These are phyloP conservation scores for Talaromyces rugulosus DNA, from an alignment of 2,329 filamentous ascomycete species.

Conservation along the genomic window DNA sequence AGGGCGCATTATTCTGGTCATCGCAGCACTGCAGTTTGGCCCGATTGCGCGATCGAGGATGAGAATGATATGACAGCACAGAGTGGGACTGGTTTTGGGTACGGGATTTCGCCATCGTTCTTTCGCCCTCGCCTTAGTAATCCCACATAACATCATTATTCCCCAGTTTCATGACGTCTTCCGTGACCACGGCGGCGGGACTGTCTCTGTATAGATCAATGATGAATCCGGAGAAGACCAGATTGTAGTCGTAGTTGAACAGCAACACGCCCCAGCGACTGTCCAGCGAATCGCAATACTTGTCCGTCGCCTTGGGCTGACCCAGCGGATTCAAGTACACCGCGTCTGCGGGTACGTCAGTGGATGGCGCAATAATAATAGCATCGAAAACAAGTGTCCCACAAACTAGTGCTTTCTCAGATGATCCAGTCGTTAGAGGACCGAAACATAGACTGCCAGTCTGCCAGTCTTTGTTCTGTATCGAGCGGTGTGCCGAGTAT, in stretches of 20 bases:
- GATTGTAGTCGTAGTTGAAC: neutral
- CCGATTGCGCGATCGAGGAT: slow-evolving; percentile 27
- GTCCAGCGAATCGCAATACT: too few species aligned
- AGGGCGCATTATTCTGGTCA: neutral
- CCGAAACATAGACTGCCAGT: neutral
- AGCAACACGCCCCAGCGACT: neutral
- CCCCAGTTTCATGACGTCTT: neutral
- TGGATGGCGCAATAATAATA: neutral
- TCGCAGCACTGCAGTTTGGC: neutral
- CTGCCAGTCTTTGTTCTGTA: neutral
- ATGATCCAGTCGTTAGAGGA: neutral
- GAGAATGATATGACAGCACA: slow-evolving; percentile 18
- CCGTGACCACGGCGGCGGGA: neutral
- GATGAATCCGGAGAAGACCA: neutral
- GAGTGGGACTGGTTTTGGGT: neutral
- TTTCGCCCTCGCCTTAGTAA: neutral
- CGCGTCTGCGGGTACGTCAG: neutral
- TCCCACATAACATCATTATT: neutral
- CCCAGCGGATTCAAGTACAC: neutral
- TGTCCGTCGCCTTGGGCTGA: neutral
- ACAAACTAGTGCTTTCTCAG: neutral
- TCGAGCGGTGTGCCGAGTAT: neutral
- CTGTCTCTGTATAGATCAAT: neutral
- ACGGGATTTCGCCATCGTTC: too few species aligned
- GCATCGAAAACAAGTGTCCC: neutral